Conservation (phyloP, 1,284 basidiomycete species). For the Apiotrichum akiyoshidainum region DNA sequence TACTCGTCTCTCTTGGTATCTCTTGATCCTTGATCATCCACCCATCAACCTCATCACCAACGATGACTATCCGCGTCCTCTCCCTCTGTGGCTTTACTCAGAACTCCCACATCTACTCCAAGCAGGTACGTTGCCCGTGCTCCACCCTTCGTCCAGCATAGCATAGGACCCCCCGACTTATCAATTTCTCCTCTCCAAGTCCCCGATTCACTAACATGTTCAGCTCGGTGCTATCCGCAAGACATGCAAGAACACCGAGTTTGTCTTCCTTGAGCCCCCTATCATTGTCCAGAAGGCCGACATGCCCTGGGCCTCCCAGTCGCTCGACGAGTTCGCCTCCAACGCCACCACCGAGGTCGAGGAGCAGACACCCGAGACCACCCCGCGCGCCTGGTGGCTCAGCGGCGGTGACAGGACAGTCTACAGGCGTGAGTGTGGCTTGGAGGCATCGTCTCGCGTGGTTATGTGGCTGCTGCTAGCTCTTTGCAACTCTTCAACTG, state of each 20-base stretch:
- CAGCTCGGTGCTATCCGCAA: conserved; percentile 38
- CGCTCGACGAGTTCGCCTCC: conserved; percentile 58
- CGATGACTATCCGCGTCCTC: conserved; percentile 32
- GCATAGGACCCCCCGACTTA: no score
- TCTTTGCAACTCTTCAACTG: not conserved
- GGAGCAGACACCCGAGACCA: conserved; percentile 60
- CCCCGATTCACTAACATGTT: not conserved
- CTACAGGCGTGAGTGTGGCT: conserved; percentile 38
- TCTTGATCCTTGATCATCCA: not conserved
- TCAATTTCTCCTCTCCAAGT: no score
- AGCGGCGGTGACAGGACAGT: conserved; percentile 53
- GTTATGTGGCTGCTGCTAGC: not conserved
- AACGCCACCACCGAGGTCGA: conserved; percentile 55
- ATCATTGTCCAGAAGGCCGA: conserved; percentile 71
- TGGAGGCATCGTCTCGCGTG: not conserved
- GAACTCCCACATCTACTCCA: conserved; percentile 72
- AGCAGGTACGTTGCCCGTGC: conserved; percentile 57
- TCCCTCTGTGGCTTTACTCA: conserved; percentile 66
- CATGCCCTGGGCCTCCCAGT: conserved; percentile 55
- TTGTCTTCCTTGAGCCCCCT: conserved; percentile 71
- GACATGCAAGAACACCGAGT: conserved; percentile 55
- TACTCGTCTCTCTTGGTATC: not conserved
- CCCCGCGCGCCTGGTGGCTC: conserved; percentile 77
- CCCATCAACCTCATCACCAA: not conserved
- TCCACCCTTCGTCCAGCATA: no score